These are phyloP conservation scores for Cetraspora pellucida DNA, from an alignment of 192 early-diverging fungal species.

Conservation along the genomic window DNA sequence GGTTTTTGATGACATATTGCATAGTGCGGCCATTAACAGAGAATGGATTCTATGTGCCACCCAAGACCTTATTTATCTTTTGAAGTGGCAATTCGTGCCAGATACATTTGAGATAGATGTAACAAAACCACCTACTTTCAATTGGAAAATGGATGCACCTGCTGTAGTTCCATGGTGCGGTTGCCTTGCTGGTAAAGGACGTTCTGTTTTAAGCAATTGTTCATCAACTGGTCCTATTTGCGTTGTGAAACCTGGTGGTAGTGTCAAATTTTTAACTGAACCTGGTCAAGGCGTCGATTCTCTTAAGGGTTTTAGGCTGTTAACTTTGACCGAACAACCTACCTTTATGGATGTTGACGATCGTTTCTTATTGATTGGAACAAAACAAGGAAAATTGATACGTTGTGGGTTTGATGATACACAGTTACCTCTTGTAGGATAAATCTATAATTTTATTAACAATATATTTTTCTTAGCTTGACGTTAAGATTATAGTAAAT, in stretches of 20 bases:
- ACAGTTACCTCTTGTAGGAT: no score
- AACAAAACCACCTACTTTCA: neutral
- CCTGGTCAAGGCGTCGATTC: neutral
- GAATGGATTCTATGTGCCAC: neutral
- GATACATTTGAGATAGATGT: neutral
- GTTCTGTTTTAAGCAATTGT: constrained; percentile 10
- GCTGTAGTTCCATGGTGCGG: neutral
- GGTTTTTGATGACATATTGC: neutral
- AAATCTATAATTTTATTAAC: no score
- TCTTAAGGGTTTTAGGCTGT: no score
- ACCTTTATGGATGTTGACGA: constrained; percentile 15
- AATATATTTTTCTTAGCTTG: no score
- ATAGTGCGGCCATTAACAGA: neutral
- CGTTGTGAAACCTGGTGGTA: neutral
- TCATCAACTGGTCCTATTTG: neutral
- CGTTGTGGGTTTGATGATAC: neutral
- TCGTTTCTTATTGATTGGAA: constrained; percentile 7
- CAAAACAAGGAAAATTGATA: neutral
- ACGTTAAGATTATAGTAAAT: no score
- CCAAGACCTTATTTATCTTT: constrained; percentile 1
- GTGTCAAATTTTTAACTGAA: neutral
- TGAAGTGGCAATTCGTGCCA: neutral
- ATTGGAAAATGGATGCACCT: constrained; percentile 4
- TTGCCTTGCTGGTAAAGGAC: constrained; percentile 3
- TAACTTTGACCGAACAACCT: neutral